Conservation (phyloP, 177 flowering plant species). For the Vitis hybrid region DNA sequence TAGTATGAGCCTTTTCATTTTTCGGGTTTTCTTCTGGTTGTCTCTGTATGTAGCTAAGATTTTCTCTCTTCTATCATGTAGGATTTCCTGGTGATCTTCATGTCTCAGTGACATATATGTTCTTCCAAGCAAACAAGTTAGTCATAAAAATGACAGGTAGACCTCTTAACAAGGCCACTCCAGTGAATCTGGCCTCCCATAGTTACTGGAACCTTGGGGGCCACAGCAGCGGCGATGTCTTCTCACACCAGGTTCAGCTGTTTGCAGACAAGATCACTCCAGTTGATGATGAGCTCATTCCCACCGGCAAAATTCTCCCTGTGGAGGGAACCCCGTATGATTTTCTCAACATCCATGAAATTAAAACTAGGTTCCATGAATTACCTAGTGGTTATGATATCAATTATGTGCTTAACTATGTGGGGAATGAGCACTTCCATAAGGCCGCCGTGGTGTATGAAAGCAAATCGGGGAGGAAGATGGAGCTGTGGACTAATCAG, state of each 20-base stretch:
- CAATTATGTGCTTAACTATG: slow-evolving; percentile 57
- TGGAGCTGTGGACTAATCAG: slow-evolving; percentile 64
- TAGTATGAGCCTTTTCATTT: background rate
- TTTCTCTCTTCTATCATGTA: slow-evolving; percentile 9
- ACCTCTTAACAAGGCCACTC: slow-evolving; percentile 67
- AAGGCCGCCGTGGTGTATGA: slow-evolving; percentile 51
- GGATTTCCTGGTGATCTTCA: slow-evolving; percentile 74
- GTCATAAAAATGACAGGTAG: slow-evolving; percentile 57
- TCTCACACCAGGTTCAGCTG: slow-evolving; percentile 54
- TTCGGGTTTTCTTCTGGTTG: too few relatives aligned
- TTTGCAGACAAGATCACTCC: slow-evolving; percentile 56
- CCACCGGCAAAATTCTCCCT: slow-evolving; percentile 18
- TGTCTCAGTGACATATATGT: slow-evolving; percentile 52
- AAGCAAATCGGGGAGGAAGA: slow-evolving; percentile 48
- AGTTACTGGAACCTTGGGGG: slow-evolving; percentile 87
- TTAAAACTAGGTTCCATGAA: slow-evolving; percentile 47
- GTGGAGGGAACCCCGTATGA: slow-evolving; percentile 31
- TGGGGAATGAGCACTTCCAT: slow-evolving; percentile 19
- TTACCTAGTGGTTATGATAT: slow-evolving; percentile 64
- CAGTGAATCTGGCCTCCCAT: slow-evolving; percentile 78
- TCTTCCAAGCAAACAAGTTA: slow-evolving; percentile 27
- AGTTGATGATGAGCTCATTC: slow-evolving; percentile 24
- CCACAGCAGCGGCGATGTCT: slow-evolving; percentile 68
- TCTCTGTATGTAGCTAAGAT: background rate
- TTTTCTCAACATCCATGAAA: slow-evolving; percentile 38